phyloP scores from a whole-genome alignment of 202 grass and related monocot genomes.

The Digitaria exilis region DNA sequence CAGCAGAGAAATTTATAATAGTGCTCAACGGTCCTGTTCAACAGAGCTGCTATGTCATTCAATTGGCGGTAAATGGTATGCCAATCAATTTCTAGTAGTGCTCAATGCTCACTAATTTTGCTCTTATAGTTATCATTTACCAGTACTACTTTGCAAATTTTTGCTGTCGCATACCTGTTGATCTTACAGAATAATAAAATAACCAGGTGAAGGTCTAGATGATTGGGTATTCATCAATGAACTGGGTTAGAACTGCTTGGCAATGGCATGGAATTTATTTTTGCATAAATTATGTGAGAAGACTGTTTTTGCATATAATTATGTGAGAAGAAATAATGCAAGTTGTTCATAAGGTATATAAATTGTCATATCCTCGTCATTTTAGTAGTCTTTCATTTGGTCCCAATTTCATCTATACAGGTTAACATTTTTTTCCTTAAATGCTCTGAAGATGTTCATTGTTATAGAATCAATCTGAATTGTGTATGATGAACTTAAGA shows the following conservation, averaged over 20 bases:
- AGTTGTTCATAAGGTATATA: not conserved
- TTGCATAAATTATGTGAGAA: constrained; percentile 34
- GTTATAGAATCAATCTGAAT: not conserved
- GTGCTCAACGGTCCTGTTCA: not conserved
- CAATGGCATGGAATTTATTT: not conserved
- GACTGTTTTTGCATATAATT: constrained; percentile 34
- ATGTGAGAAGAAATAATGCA: constrained; percentile 28
- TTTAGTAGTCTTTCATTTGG: constrained; percentile 8
- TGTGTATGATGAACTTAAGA: constrained; percentile 14
- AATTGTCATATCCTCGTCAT: not conserved
- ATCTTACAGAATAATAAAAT: constrained; percentile 20
- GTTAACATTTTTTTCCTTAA: constrained; percentile 5
- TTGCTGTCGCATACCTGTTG: constrained; percentile 1
- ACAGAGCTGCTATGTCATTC: not conserved
- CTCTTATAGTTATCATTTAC: not conserved
- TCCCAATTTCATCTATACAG: constrained; percentile 13
- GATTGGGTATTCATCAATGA: constrained; percentile 11
- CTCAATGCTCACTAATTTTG: not conserved
- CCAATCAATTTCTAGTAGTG: not conserved
- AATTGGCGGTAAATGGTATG: not conserved
- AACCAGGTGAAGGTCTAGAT: constrained; percentile 15
- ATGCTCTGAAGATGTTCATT: constrained; percentile 19
- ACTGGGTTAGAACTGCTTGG: constrained; percentile 16
- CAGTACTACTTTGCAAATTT: not conserved
- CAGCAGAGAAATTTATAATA: constrained; percentile 19